Conservation (phyloP, 1,139 yeast species). For the Waltiozyma solani region DNA sequence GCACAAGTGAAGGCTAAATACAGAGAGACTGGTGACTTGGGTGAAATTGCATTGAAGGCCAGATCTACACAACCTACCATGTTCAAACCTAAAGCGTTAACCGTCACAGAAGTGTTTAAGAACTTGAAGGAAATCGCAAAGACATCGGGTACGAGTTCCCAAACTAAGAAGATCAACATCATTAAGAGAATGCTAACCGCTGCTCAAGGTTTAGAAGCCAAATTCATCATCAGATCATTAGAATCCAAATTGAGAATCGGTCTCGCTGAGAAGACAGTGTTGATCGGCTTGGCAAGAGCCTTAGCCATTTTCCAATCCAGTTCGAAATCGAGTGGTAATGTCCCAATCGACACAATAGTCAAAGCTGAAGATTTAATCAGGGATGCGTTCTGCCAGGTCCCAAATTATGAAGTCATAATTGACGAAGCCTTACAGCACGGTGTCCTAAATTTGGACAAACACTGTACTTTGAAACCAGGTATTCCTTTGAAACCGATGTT, state of each 20-base stretch:
- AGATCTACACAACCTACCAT: slow-evolving; percentile 81
- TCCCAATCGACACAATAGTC: slow-evolving; percentile 32
- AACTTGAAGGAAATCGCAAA: slow-evolving; percentile 71
- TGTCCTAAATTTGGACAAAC: slow-evolving; percentile 48
- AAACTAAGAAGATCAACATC: slow-evolving; percentile 59
- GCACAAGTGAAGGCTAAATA: slow-evolving; percentile 67
- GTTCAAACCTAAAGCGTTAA: slow-evolving; percentile 84
- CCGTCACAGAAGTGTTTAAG: slow-evolving; percentile 61
- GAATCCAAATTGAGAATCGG: slow-evolving; percentile 93
- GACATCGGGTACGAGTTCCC: slow-evolving; percentile 78
- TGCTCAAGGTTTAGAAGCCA: slow-evolving; percentile 83
- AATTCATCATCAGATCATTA: slow-evolving; percentile 76
- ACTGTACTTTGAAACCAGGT: slow-evolving; percentile 79
- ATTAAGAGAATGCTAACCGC: slow-evolving; percentile 83
- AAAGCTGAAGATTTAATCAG: slow-evolving; percentile 71
- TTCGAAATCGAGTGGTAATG: slow-evolving; percentile 19
- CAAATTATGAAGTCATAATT: slow-evolving; percentile 77
- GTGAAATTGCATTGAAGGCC: slow-evolving; percentile 78
- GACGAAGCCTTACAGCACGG: slow-evolving; percentile 60
- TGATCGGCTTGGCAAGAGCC: slow-evolving; percentile 79
- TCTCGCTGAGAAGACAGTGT: slow-evolving; percentile 85
- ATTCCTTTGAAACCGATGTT: slow-evolving; percentile 96
- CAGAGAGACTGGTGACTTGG: slow-evolving; percentile 80
- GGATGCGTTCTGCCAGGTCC: slow-evolving; percentile 86
- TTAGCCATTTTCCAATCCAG: slow-evolving; percentile 48